phyloP scores from a whole-genome alignment of 1,139 yeast species.

The Zygoascus hellenicus region DNA sequence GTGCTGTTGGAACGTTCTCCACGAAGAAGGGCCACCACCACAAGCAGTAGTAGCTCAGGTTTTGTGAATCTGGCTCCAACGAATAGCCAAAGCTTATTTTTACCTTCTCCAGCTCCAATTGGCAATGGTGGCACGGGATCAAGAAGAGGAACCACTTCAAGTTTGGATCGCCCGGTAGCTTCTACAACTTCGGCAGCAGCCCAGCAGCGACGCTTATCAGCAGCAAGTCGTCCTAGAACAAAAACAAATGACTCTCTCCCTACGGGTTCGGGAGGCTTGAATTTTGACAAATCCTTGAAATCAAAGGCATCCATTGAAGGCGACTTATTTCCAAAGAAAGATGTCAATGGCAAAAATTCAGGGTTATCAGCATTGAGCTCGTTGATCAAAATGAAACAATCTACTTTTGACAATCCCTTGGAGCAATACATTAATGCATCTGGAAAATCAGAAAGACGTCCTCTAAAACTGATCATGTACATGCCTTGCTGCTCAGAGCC shows the following conservation, averaged over 20 bases:
- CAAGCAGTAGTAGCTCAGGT: neutral
- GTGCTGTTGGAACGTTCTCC: constrained; percentile 22
- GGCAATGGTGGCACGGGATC: neutral
- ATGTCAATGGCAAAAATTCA: neutral
- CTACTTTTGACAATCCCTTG: constrained; percentile 35
- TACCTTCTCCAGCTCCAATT: neutral
- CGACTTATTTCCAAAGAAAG: constrained; percentile 4
- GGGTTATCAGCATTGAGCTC: neutral
- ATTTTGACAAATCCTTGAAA: neutral
- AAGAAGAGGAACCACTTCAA: constrained; percentile 3
- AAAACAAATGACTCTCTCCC: neutral
- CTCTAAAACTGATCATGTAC: constrained; percentile 35
- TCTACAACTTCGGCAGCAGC: constrained; percentile 4
- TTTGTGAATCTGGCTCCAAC: neutral
- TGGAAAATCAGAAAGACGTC: constrained; percentile 34
- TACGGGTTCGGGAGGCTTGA: neutral
- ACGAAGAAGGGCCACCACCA: constrained; percentile 3
- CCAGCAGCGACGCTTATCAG: constrained; percentile 7
- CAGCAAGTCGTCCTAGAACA: constrained; percentile 6
- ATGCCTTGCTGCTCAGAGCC: constrained; percentile 35
- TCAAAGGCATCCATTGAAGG: neutral
- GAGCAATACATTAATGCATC: constrained; percentile 39
- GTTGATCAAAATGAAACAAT: constrained; percentile 29
- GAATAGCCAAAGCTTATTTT: no score
- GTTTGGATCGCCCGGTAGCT: constrained; percentile 2